phyloP scores from a whole-genome alignment of 2,329 filamentous ascomycete genomes.

The Botrytis elliptica region DNA sequence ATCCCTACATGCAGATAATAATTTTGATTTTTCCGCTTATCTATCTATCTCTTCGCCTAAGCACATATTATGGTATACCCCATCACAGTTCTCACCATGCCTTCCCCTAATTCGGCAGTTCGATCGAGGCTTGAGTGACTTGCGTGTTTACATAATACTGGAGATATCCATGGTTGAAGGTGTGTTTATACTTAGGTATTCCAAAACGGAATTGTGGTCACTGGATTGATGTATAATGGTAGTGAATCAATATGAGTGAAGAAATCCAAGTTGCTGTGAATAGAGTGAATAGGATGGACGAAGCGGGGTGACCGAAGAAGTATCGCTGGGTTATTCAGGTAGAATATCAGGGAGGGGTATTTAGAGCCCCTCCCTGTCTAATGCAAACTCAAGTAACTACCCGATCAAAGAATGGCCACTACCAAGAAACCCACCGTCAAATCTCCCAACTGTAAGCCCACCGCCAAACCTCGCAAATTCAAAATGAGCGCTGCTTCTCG shows the following conservation, averaged over 20 bases:
- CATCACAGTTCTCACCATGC: neutral
- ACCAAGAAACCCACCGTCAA: neutral
- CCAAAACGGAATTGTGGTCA: too few relatives aligned
- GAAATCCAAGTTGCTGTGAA: neutral
- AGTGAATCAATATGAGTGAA: fast-evolving
- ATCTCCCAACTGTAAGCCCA: neutral
- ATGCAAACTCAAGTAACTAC: neutral
- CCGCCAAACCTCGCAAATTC: neutral
- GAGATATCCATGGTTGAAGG: neutral
- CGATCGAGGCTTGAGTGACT: neutral
- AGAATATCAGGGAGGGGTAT: neutral
- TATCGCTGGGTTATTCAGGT: too few relatives aligned
- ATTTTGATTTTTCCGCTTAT: neutral
- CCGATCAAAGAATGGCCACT: neutral
- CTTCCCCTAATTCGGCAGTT: too few relatives aligned
- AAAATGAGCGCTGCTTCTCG: neutral
- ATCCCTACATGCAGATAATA: neutral
- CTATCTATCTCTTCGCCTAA: fast-evolving
- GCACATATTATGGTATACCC: too few relatives aligned
- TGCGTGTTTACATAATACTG: neutral
- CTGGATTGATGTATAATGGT: too few relatives aligned
- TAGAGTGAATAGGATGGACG: fast-evolving
- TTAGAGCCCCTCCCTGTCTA: neutral
- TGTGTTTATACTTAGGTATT: neutral
- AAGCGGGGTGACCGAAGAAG: neutral